A percentile compares a stretch with the other conserved stretches of the same genome.
These are phyloP conservation scores for Pulveroboletus ridleyi DNA, from an alignment of 1,284 basidiomycete genomes.

Conservation along the genomic window DNA sequence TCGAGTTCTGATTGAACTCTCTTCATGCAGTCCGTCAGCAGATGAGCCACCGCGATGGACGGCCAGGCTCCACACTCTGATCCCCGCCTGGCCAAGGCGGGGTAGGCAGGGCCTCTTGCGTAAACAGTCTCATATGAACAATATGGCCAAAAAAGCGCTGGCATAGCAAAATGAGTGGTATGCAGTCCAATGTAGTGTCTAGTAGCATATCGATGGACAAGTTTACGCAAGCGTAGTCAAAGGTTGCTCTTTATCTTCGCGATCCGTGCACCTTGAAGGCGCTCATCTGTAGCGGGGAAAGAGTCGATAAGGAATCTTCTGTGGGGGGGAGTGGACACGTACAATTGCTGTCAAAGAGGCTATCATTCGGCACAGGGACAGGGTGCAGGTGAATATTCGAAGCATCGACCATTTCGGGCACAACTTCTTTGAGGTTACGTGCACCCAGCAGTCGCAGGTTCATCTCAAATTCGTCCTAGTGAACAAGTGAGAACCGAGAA, in stretches of 20 bases:
- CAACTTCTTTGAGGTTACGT: slow-evolving; percentile 77
- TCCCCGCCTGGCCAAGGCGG: neutral
- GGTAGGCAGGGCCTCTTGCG: neutral
- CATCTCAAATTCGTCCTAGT: slow-evolving; percentile 94
- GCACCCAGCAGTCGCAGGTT: slow-evolving; percentile 91
- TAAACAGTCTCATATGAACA: neutral
- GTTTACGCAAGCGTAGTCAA: slow-evolving; percentile 34
- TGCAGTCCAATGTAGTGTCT: neutral
- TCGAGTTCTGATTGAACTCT: neutral
- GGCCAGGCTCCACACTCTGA: neutral
- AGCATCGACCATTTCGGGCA: slow-evolving; percentile 90
- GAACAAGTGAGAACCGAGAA: slow-evolving; percentile 14
- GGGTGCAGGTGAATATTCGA: slow-evolving; percentile 69
- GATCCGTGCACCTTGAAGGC: slow-evolving; percentile 59
- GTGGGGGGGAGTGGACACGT: slow-evolving; percentile 38
- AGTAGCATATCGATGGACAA: slow-evolving; percentile 8
- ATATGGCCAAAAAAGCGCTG: neutral
- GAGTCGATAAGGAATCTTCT: slow-evolving; percentile 6
- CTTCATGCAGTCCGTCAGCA: slow-evolving; percentile 14
- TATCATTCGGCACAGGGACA: slow-evolving; percentile 70
- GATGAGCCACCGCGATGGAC: neutral
- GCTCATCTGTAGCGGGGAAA: slow-evolving; percentile 48
- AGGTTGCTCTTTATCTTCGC: slow-evolving; percentile 56
- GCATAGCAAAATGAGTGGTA: slow-evolving; percentile 13
- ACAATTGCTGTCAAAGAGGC: slow-evolving; percentile 85